Base-by-base conservation (phyloP, 139 green algal genomes). In the Tetradesmus lagerheimii region DNA sequence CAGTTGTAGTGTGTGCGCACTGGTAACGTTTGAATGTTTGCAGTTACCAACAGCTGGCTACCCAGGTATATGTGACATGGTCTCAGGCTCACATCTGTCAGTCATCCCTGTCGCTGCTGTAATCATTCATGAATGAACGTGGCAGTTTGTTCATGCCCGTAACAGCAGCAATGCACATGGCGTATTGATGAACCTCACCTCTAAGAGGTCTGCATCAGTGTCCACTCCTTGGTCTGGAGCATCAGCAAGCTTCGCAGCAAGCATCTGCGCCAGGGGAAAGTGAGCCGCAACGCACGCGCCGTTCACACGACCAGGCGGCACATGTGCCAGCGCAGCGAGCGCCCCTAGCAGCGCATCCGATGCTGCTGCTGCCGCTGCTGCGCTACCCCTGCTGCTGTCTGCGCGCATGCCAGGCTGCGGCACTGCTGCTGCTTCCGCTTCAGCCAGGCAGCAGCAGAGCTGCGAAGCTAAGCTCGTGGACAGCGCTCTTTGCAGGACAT, bases 371-470 rank as follows among this genome's bases (percentile, higher is more conserved):
- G 64, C 80, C 0, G 25, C 86, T n/a, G 87, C 50, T n/a, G 50
- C 8, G 53, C 39, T 75, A 35, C 50, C 66, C 29, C 57, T 37
- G 88, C 77, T 38, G 74, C 82, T 39, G 74, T 77, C 25, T 29
- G 45, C 18, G 62, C 79, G 57, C 57, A 71, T 71, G 57, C 57
- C 57, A 23, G 57, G 57, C 31, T 62, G 35, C n/a, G 53, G n/a
- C 85, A 75, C 57, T 47, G 50, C 87, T n/a, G 83, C 83, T 74
- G 57, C 83, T 37, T 41, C 47, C 5, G 85, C 85, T 15, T 83
- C 79, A 31, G 80, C 31, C 1, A 91, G 74, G 66, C 89, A 90
- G 18, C 67, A 43, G 86, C 94, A 96, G 29, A 97, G 90, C 83
- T 87, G 82, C 2, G 82, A 76, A 1, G 92, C 45, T n/a, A 94